Conservation (phyloP, 192 early-diverging fungal species). For the Pilaira anomala region DNA sequence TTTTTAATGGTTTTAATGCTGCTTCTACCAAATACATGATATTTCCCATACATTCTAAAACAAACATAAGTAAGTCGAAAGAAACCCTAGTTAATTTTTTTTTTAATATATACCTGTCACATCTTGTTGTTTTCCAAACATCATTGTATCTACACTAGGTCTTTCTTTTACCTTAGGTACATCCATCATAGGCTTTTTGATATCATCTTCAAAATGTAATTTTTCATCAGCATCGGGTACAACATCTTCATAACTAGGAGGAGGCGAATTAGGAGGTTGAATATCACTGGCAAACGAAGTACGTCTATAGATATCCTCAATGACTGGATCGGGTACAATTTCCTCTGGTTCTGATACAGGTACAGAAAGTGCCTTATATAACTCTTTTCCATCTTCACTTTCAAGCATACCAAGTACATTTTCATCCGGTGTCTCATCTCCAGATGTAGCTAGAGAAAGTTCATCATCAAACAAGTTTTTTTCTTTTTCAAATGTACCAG, state of each 20-base stretch:
- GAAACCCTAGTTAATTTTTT: background rate
- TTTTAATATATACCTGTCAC: slow-evolving; percentile 49
- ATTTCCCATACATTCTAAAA: slow-evolving; percentile 68
- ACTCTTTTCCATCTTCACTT: no score
- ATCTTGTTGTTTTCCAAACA: slow-evolving; percentile 67
- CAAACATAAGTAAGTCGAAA: background rate
- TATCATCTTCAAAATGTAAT: background rate
- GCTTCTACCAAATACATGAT: slow-evolving; percentile 59
- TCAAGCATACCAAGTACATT: no score
- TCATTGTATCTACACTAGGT: slow-evolving; percentile 26
- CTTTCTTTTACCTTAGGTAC: background rate
- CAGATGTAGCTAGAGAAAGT: no score
- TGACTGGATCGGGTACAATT: background rate
- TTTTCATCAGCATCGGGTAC: background rate
- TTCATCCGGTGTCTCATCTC: no score
- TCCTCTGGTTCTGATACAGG: background rate
- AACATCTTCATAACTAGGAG: slow-evolving; percentile 8
- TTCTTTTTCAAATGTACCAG: no score
- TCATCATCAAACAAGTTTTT: no score
- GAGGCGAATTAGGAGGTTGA: background rate
- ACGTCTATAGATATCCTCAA: background rate
- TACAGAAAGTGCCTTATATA: no score
- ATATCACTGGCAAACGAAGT: background rate
- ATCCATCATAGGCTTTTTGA: background rate
- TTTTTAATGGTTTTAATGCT: slow-evolving; percentile 47